Percentiles rank a stretch among this genome's conserved stretches.
Conservation (phyloP, 148 eudicot species). For the Camellia sinensis region DNA sequence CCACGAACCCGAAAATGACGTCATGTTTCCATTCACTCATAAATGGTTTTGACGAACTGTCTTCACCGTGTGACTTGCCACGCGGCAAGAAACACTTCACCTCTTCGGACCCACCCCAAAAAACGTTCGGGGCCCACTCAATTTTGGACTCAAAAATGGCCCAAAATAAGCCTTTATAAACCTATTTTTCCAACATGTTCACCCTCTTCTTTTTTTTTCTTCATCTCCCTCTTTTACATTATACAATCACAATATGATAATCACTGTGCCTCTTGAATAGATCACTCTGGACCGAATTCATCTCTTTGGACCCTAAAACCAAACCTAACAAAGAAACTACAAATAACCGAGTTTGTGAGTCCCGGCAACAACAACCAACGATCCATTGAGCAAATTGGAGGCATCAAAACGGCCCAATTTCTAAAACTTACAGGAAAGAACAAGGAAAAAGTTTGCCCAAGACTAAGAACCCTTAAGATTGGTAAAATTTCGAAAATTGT, state of each 20-base stretch:
- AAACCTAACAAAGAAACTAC: conserved; percentile 62
- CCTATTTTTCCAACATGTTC: no score
- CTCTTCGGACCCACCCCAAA: no score
- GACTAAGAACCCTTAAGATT: conserved; percentile 42
- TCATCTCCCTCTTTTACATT: no score
- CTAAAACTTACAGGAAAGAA: conserved; percentile 64
- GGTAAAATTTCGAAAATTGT: neutral
- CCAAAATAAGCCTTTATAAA: no score
- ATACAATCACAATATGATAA: conserved; percentile 55
- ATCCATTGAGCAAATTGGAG: conserved; percentile 72
- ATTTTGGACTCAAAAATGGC: no score
- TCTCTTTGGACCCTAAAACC: conserved; percentile 49
- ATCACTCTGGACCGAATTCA: conserved; percentile 49
- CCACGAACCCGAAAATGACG: no score
- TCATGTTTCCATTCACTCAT: no score
- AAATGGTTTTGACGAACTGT: no score
- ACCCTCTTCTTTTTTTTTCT: no score
- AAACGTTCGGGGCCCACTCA: no score
- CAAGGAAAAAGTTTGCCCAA: conserved; percentile 46
- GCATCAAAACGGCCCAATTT: conserved; percentile 52
- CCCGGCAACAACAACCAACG: conserved; percentile 91
- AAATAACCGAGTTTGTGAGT: conserved; percentile 67
- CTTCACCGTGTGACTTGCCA: no score
- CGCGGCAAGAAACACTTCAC: no score
- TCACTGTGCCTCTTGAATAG: conserved; percentile 89